Evolutionary conservation across 495 filamentous ascomycete genomes (phyloP), one percentile per base, ranked within the genome.

Genomic region (Penicillium canariense): DNA sequence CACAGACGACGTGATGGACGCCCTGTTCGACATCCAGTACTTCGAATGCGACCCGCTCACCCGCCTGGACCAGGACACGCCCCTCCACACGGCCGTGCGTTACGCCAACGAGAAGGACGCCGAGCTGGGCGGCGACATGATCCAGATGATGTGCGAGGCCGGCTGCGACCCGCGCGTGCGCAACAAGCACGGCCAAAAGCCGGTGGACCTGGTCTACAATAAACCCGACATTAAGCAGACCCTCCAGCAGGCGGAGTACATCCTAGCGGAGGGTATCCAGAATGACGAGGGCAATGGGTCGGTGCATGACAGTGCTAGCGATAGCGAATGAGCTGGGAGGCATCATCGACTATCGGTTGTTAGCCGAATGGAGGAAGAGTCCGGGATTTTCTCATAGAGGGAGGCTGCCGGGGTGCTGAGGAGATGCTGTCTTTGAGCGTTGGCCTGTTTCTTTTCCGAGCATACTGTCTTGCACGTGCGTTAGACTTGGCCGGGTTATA

Each of bases 1-100:
- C 52, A 36, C 49, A 91, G 89, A 95, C 76, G 93, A 97, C 59
- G 81, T 90, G 18, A 88, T 97, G 74, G 94, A 98, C 73, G 57
- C 81, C 43, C 84, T 98, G 44, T 93, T 98, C 54, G 95, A 98
- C 77, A 91, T 96, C 68, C 85, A 91, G 52, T 89, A 83, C 50
- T 87, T 98, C 69, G 94, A 98, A 78, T 96, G 94, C 68, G 94
- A 98, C 78, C 90, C 90, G 5, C 58, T 89, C 50, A 90, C 87
- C 67, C 84, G 85, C 26, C 56, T 83, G 63, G 94, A 97, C 56
- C 82, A 84, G 52, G 91, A 97, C 71, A 97, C 91, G 1, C 92
- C 93, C 7, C 79, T 98, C 31, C 94, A 98, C 78, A 81, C 82
- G 62, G 91, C 90, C 14, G 87, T 98, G 32, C 83, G 88, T 27